phyloP scores from a whole-genome alignment of 495 filamentous ascomycete genomes.

The Usnea hakonensis region DNA sequence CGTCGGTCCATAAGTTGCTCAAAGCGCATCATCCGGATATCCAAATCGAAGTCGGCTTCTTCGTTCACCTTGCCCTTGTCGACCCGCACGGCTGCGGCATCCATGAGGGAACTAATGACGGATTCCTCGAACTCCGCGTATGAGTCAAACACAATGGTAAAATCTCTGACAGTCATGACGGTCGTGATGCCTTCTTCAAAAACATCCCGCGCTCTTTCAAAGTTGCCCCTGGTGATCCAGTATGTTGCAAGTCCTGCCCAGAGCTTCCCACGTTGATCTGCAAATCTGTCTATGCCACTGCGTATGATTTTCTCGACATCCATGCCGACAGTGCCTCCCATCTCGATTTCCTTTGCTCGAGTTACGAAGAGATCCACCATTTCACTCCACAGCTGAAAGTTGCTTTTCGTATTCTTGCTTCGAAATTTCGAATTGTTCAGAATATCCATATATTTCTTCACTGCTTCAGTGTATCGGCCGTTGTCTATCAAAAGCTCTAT shows the following conservation, averaged over 20 bases:
- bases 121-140: slow-evolving; percentile 97
- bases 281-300: slow-evolving; percentile 86
- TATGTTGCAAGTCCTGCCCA: slow-evolving; percentile 96
- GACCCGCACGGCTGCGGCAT: slow-evolving; percentile 71
- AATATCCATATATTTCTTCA: slow-evolving; percentile 87
- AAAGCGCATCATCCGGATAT: slow-evolving; percentile 96
- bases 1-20: slow-evolving; percentile 97
- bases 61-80: slow-evolving; percentile 76
- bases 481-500: slow-evolving; percentile 79
- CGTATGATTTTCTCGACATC: slow-evolving; percentile 90
- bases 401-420: slow-evolving; percentile 88
- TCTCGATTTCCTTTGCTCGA: slow-evolving; percentile 79
- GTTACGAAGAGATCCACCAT: slow-evolving; percentile 96
- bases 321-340: slow-evolving; percentile 68
- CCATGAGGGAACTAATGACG: slow-evolving; percentile 85
- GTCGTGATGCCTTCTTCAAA: slow-evolving; percentile 97
- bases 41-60: slow-evolving; percentile 87
- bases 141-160: slow-evolving; percentile 91
- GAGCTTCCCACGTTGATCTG: slow-evolving; percentile 92
- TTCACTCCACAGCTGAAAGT: slow-evolving; percentile 95
- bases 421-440: slow-evolving; percentile 87
- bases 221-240: slow-evolving; percentile 88
- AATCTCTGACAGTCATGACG: slow-evolving; percentile 98
- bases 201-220: slow-evolving; percentile 83
- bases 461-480: slow-evolving; percentile 82